Evolutionary conservation across 73 alveolate genomes (phyloP), one percentile per base, ranked within the genome.

Genomic region (Tetrahymena elliotti): DNA sequence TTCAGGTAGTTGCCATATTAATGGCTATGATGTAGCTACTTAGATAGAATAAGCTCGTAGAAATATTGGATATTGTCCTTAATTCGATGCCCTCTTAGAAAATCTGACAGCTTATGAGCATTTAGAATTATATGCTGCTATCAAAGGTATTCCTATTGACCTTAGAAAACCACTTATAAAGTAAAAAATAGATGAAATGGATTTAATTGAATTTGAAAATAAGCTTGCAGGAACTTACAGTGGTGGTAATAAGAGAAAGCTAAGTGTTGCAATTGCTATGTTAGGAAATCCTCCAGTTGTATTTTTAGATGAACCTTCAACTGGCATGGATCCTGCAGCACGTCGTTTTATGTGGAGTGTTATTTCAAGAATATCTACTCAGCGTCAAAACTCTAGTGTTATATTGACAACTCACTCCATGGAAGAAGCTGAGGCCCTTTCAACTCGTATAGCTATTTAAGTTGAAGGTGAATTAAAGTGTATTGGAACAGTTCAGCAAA

Each of bases 321-420:
- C 99, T 4, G 99, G 99, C 52, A 99, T 99, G 99, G 99, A 99
- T 93, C 99, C 99, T n/a, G 99, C 98, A 95, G 99, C 99, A 15
- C 97, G 99, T 94, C 93, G 99, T 84, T 98, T 98, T 96, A 99
- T 99, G 99, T 99, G 99, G 99, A 98, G 97, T 38, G 99, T 99
- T 18, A 98, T 99, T 68, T 98, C 99, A 52, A 97, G 98, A 93
- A 97, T 99, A 24, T 98, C 99, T 9, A 96, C 99, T 33, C 95
- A 96, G 93, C 98, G 99, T 96, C 98, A 99, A 97, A 98, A 98
- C 20, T 94, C 98, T 33, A 94, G 99, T 18, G 98, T 98, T 41
- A 98, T 98, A 27, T 96, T 98, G 95, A 98, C 99, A 0, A 98
- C 99, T 36, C 99, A 98, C 93, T 98, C 99, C 1, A 98, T 98